Evolutionary conservation across 495 filamentous ascomycete species (phyloP), one percentile per base, ranked within the genome.

Genomic region (Cetradonia linearis): DNA sequence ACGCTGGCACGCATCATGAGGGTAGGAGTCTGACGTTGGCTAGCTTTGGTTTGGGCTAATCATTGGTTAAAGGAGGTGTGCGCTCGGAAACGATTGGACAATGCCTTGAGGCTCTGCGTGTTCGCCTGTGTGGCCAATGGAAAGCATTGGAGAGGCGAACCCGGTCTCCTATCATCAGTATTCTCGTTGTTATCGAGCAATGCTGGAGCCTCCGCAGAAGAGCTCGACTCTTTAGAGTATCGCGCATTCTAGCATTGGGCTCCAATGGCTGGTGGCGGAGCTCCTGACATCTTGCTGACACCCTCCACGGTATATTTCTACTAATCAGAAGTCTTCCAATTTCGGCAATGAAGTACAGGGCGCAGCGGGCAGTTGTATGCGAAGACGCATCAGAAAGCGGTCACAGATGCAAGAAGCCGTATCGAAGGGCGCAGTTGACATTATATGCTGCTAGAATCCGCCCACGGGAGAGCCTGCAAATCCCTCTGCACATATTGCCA

Each of bases 201-300:
- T 18, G 28, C 9, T 16, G 0, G 14, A n/a, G 14, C 30, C 5
- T 5, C 13, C 28, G 28, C 6, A n/a, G 4, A 33, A 10, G 18
- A 10, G 18, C 18, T 11, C 37, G 37, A 40, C 11, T 16, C 1
- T 23, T 33, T 3, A 2, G 10, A n/a, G 25, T 28, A 1, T 18
- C 18, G 48, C 48, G 16, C 11, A 16, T 18, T 1, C 27, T 33
- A 13, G 48, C 8, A 27, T 52, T 52, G 48, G 11, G 28, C 25
- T 27, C 48, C 48, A 52, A 52, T 33, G 23, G 48, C 48, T 46
- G 42, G 42, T 46, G 42, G 42, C 42, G 42, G 10, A 9, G 42
- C 2, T 5, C 16, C 3, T 25, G 42, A 23, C 42, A 46, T n/a
- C 20, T 20, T 46, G 42, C 42, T 46, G 20, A 46, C 20, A 23